phyloP scores from a whole-genome alignment of 2,329 filamentous ascomycete genomes.

The Penicillium sp. region DNA sequence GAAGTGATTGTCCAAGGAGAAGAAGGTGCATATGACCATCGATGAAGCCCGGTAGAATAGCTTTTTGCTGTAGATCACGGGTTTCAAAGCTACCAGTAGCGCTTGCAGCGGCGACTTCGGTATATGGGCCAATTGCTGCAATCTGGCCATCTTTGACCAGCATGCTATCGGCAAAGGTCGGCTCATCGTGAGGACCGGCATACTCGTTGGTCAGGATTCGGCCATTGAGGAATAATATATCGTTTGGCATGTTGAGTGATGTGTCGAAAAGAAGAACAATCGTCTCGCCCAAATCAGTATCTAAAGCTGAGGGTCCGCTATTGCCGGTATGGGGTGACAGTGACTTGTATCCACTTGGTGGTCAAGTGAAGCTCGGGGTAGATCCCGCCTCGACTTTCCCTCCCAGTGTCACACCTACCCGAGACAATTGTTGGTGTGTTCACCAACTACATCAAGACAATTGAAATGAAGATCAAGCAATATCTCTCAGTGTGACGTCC shows the following conservation, averaged over 20 bases:
- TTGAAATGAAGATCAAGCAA: neutral
- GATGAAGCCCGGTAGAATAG: constrained; percentile 52
- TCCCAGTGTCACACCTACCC: neutral
- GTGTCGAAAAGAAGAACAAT: neutral
- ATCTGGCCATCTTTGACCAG: constrained; percentile 2
- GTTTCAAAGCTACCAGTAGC: neutral
- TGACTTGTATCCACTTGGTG: neutral
- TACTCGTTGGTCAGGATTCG: constrained; percentile 7
- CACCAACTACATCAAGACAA: neutral
- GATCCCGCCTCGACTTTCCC: constrained; percentile 7
- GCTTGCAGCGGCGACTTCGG: neutral
- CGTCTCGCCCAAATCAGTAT: neutral
- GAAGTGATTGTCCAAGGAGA: constrained; percentile 50
- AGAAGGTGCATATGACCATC: constrained; percentile 50
- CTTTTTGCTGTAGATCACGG: constrained; percentile 1
- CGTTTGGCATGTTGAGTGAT: neutral
- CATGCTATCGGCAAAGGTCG: constrained; percentile 6
- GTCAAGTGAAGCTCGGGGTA: constrained; percentile 1
- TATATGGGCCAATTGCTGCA: neutral
- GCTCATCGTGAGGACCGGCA: neutral
- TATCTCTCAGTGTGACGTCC: too few species aligned
- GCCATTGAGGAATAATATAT: constrained; percentile 3
- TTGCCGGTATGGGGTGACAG: neutral
- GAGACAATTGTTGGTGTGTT: neutral
- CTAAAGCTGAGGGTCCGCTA: neutral